phyloP scores from a whole-genome alignment of 345 rosid species.

The Camelina laxa region DNA sequence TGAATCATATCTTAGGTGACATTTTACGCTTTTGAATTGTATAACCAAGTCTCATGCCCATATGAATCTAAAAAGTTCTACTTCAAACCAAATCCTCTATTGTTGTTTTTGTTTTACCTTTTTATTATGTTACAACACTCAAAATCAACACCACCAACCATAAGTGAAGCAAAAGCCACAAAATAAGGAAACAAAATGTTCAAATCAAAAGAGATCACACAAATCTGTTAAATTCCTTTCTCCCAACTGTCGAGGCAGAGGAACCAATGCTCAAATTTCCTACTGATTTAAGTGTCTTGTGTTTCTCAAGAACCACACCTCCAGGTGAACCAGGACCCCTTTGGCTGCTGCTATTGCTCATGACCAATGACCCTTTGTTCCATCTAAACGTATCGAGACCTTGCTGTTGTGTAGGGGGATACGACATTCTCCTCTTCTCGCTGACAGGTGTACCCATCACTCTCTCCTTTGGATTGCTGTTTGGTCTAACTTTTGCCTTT shows the following conservation, averaged over 20 bases:
- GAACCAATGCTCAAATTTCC: slow-evolving; percentile 82
- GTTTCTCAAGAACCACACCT: slow-evolving; percentile 49
- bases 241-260: slow-evolving; percentile 68
- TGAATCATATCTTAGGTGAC: too few relatives aligned
- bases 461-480: slow-evolving; percentile 81
- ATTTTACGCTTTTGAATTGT: too few relatives aligned
- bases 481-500: slow-evolving; percentile 78
- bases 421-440: slow-evolving; percentile 82
- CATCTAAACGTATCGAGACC: slow-evolving; percentile 73
- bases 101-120: slow-evolving; percentile 12
- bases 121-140: slow-evolving; percentile 54
- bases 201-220: slow-evolving; percentile 62
- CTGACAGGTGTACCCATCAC: slow-evolving; percentile 59
- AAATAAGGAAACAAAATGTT: slow-evolving; percentile 1
- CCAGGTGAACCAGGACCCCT: slow-evolving; percentile 52
- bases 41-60: slow-evolving; percentile 4
- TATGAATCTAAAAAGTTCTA: not conserved
- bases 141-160: slow-evolving; percentile 50
- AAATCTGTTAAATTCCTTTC: slow-evolving; percentile 92
- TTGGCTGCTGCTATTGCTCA: slow-evolving; percentile 40
- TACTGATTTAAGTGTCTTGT: slow-evolving; percentile 59
- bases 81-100: slow-evolving; percentile 24
- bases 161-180: slow-evolving; percentile 27
- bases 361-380: slow-evolving; percentile 54
- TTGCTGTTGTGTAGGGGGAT: slow-evolving; percentile 51